Evolutionary conservation across 495 filamentous ascomycete species (phyloP), one percentile per base, ranked within the genome.

Genomic region (Patellaria atrata): DNA sequence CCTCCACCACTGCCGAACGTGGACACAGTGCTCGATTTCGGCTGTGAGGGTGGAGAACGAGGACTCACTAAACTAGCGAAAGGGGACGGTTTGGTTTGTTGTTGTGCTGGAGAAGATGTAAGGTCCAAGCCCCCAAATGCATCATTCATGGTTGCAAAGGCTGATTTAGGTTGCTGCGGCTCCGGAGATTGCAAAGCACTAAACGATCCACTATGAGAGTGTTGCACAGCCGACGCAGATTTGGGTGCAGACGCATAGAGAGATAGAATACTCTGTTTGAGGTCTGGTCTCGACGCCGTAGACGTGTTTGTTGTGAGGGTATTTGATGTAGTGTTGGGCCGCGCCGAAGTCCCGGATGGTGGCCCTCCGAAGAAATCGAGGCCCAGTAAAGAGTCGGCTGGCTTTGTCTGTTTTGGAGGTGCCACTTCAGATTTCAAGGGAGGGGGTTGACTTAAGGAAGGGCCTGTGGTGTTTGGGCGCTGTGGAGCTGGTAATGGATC

Each of bases 201-300:
- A 50, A 83, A 79, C 0, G 76, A 60, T 11, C 65, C 57, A 33
- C 63, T 60, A 6, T 60, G 73, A 29, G 61, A 70, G 17, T 75
- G 75, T 40, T 69, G 67, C 33, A 70, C 72, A 7, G 64, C 66
- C 12, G 78, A 80, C 37, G 41, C 19, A 8, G 35, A 49, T 22
- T 50, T 54, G 9, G 54, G 48, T 14, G 25, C 77, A 25, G 86
- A 82, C 22, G 89, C 81, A 51, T 97, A 97, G 5, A 97, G 65
- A 2, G 91, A 96, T 8, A 97, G 60, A 37, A 97, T 97, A 9
- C 87, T 94, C 54, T 94, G 86, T 55, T 96, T 96, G 24, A 97
- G 63, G 55, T 97, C 89, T 1, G 91, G 87, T 24, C 89, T 67
- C 26, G 86, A 94, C 44, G 80, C 73, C 19, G 64, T 63, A 12